phyloP scores from a whole-genome alignment of 202 grass and related monocot species.

The Zizania palustris region DNA sequence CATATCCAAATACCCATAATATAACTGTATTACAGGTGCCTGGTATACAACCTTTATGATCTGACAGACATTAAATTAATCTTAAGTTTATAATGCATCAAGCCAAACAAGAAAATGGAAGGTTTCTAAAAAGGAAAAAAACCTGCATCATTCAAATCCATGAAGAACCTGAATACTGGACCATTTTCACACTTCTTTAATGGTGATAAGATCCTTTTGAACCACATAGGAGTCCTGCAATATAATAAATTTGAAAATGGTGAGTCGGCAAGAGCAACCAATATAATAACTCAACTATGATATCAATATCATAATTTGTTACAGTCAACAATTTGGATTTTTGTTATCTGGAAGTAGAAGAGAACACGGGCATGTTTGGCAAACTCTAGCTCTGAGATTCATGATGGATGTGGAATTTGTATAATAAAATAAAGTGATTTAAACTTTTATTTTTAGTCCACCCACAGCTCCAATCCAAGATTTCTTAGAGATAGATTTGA shows the following conservation, averaged over 20 bases:
- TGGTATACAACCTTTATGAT: neutral
- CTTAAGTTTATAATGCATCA: slow-evolving; percentile 14
- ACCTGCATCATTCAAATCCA: slow-evolving; percentile 98
- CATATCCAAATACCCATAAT: neutral
- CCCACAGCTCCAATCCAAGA: no score
- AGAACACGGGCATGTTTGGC: neutral
- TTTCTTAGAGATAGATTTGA: neutral
- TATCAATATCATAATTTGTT: neutral
- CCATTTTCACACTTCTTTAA: slow-evolving; percentile 65
- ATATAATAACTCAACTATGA: slow-evolving; percentile 8
- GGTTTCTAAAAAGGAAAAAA: slow-evolving; percentile 21
- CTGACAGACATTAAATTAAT: neutral
- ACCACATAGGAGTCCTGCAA: slow-evolving; percentile 73
- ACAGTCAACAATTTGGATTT: neutral
- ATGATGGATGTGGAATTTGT: no score
- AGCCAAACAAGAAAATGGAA: slow-evolving; percentile 14
- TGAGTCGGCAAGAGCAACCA: neutral
- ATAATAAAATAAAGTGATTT: no score
- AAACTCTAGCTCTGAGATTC: no score
- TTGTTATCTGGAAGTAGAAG: slow-evolving; percentile 10
- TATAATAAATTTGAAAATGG: slow-evolving; percentile 6
- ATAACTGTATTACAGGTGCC: neutral
- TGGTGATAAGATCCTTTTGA: slow-evolving; percentile 70
- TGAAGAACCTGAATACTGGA: slow-evolving; percentile 95
- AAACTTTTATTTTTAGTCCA: no score